These are phyloP conservation scores for Anethum foeniculum DNA, from an alignment of 140 eudicot genomes.

Conservation along the genomic window DNA sequence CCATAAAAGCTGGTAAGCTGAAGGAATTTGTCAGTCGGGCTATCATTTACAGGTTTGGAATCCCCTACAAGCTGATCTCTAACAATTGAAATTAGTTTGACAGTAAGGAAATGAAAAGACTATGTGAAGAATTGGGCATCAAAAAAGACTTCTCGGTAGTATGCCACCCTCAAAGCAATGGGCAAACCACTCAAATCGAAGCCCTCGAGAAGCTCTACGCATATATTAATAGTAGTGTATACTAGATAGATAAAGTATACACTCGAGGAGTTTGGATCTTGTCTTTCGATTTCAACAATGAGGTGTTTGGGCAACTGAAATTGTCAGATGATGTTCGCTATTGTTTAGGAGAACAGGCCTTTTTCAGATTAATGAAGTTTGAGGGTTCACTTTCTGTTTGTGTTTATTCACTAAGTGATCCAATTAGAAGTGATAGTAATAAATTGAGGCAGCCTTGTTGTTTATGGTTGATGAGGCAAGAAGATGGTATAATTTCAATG, in stretches of 20 bases:
- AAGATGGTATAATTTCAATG: background rate
- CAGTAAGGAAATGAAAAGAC: no score
- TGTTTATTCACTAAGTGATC: background rate
- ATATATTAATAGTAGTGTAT: conserved; percentile 2
- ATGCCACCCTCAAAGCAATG: no score
- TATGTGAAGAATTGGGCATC: no score
- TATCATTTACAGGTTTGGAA: no score
- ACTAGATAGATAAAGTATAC: background rate
- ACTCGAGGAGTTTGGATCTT: background rate
- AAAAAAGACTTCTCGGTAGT: no score
- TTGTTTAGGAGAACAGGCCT: background rate
- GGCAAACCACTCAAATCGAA: no score
- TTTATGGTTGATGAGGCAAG: conserved; percentile 5
- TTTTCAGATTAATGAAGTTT: background rate
- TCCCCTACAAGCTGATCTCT: no score
- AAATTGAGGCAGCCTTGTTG: background rate
- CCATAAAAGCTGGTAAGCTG: no score
- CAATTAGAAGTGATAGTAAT: background rate
- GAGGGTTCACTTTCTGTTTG: conserved; percentile 1
- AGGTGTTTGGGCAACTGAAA: conserved; percentile 11
- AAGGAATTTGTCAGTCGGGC: no score
- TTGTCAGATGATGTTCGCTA: conserved; percentile 1
- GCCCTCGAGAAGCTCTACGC: no score
- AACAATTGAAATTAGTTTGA: no score
- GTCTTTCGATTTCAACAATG: conserved; percentile 6